These are phyloP conservation scores for Fusarium sp. DNA, from an alignment of 2,329 filamentous ascomycete genomes.

Conservation along the genomic window DNA sequence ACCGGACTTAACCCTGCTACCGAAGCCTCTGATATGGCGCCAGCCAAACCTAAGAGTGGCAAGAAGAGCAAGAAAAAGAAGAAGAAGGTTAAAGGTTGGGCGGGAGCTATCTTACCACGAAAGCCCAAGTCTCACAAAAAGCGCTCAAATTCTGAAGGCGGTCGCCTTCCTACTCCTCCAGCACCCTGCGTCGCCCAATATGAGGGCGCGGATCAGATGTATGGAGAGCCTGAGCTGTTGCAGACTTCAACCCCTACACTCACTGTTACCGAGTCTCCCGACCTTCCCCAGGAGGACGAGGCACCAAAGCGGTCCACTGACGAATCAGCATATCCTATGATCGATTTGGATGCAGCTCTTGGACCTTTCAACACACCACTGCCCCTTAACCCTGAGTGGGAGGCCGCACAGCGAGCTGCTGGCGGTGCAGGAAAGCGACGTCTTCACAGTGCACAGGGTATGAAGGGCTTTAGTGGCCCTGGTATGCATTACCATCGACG, in stretches of 20 bases:
- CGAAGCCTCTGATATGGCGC: conserved; percentile 39
- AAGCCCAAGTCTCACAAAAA: conserved; percentile 67
- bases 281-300: conserved; percentile 45
- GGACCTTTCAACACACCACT: conserved; percentile 90
- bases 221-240: conserved; percentile 42
- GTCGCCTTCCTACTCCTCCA: conserved; percentile 63
- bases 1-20: conserved; percentile 50
- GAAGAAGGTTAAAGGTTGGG: conserved; percentile 82
- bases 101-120: conserved; percentile 73
- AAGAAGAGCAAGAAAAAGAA: conserved; percentile 56
- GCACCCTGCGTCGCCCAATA: conserved; percentile 49
- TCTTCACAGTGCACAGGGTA: conserved; percentile 81
- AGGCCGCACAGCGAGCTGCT: conserved; percentile 71
- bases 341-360: conserved; percentile 93
- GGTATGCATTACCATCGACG: conserved; percentile 82
- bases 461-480: conserved; percentile 75
- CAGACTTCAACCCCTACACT: conserved; percentile 55
- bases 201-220: conserved; percentile 50
- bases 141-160: conserved; percentile 54
- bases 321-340: conserved; percentile 81
- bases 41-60: conserved; percentile 47
- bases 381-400: conserved; percentile 72
- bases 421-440: conserved; percentile 69
- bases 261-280: conserved; percentile 57
- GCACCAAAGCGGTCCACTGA: conserved; percentile 61